Evolutionary conservation across 345 rosid species (phyloP), one percentile per base, ranked within the genome.

Genomic region (Pugionium dolabratum): DNA sequence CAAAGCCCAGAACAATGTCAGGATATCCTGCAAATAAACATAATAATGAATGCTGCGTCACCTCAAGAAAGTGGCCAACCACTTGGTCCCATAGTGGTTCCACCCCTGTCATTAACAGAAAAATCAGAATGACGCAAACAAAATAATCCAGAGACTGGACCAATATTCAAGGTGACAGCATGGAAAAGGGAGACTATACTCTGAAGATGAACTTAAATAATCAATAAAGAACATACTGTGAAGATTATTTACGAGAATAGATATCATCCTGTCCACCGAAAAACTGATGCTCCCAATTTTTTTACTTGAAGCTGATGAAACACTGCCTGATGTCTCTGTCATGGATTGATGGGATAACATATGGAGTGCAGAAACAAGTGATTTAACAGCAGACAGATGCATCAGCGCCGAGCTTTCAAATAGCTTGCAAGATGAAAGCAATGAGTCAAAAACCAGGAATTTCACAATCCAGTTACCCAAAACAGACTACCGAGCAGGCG

Each of bases 331-430:
- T 66, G 83, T 81, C 55, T 80, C 94, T 73, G 79, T 67, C 86
- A 94, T 86, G 69, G 86, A 90, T 75, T 94, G 96, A 79, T 84
- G 83, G 42, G 96, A 90, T 71, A 94, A 66, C 79, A 86, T 89
- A 59, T 73, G 79, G 42, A 94, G 87, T 54, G 97, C 96, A 81
- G 85, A 83, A 59, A 94, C 90, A 79, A 94, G 99, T 64, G 99
- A 86, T 78, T 88, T 88, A 74, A 94, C 97, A 28, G 99, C 97
- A 72, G 95, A 84, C 75, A 87, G 74, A 73, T 88, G 88, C 99
- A 94, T 94, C 84, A 90, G 72, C 48, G 95, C 96, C 6, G 99
- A 94, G 88, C 99, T 94, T 84, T 90, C 99, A 74, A 94, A 94
- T 64, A 94, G 85, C 99, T 93, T 52, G 59, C 59, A 76, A 66